Evolutionary conservation across 345 rosid species (phyloP), one percentile per base, ranked within the genome.

Genomic region (Eutrema heterophyllum): DNA sequence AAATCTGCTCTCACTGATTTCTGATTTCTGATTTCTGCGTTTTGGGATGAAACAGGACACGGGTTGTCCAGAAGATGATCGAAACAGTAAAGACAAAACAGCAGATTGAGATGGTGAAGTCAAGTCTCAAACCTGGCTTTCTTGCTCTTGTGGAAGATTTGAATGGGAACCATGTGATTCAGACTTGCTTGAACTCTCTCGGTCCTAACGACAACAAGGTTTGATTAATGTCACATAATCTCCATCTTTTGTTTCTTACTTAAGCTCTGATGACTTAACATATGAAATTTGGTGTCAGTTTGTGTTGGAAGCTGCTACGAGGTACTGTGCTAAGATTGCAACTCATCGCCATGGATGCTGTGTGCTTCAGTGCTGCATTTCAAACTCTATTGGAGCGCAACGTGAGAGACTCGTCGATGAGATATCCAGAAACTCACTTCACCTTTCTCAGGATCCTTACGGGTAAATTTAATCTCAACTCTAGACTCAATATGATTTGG

Each of bases 81-180:
- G 86, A 86, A 81, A 85, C 83, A 1, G 84, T 90, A 55, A 78
- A 62, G 68, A 85, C 88, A 12, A 83, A 82, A 78, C 81, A 82
- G 45, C 89, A 90, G 71, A 80, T 88, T 46, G 76, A 64, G 6
- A 68, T 78, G 38, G 82, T 88, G 30, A 72, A 78, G 48, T 75
- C 78, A 16, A 84, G 89, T 14, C 80, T 90, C 32, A 78, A 81
- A 77, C 84, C 88, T 4, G 85, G 90, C 38, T 75, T 85, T 78
- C 86, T 85, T 30, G 77, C 81, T 78, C 90, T 90, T 4, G 81
- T 84, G 45, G 83, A 78, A 79, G 89, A 88, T 76, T 72, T 87
- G 66, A 90, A 90, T 77, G 97, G 97, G 32, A 88, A 84, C 84
- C 90, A 88, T 81, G 92, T 90, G 30, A 66, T 90, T 1, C 94